Conservation (phyloP, 148 eudicot species). For the Camellia granthamiana region DNA sequence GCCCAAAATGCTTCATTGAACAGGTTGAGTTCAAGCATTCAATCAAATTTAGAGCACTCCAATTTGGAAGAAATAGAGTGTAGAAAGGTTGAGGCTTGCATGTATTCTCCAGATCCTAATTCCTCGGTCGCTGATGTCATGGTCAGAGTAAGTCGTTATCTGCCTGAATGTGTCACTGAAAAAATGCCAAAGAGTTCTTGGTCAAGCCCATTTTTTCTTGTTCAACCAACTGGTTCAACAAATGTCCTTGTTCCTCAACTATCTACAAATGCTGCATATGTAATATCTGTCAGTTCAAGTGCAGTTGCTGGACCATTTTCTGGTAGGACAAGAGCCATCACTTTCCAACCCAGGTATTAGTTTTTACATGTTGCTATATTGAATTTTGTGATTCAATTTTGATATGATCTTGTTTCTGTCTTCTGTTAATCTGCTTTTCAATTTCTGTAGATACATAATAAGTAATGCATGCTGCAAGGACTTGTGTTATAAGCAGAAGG, state of each 20-base stretch:
- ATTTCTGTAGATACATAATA: conserved; percentile 67
- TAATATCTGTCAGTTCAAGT: conserved; percentile 79
- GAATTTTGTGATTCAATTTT: conserved; percentile 9
- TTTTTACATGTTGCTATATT: background rate
- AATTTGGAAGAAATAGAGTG: conserved; percentile 25
- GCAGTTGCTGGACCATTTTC: conserved; percentile 73
- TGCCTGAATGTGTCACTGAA: conserved; percentile 38
- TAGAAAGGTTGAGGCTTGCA: conserved; percentile 55
- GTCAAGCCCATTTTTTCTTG: conserved; percentile 88
- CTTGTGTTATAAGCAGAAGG: conserved; percentile 84
- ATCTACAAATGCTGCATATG: conserved; percentile 52
- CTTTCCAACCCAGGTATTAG: conserved; percentile 83
- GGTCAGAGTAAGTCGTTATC: conserved; percentile 62
- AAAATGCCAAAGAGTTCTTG: conserved; percentile 47
- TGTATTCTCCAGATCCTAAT: conserved; percentile 84
- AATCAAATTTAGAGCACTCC: conserved; percentile 32
- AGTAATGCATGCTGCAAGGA: conserved; percentile 85
- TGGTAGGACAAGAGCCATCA: conserved; percentile 81
- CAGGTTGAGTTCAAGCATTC: conserved; percentile 29
- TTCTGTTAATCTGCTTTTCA: conserved; percentile 6
- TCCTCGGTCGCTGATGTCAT: conserved; percentile 56
- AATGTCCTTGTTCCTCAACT: conserved; percentile 74
- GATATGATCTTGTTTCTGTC: background rate
- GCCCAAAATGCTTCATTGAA: conserved; percentile 22
- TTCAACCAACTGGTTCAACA: conserved; percentile 87